Percentiles rank a stretch among this genome's conserved stretches.
Evolutionary conservation across 352 stramenopile species (phyloP).

Genomic region (Phytophthora tubulina): DNA sequence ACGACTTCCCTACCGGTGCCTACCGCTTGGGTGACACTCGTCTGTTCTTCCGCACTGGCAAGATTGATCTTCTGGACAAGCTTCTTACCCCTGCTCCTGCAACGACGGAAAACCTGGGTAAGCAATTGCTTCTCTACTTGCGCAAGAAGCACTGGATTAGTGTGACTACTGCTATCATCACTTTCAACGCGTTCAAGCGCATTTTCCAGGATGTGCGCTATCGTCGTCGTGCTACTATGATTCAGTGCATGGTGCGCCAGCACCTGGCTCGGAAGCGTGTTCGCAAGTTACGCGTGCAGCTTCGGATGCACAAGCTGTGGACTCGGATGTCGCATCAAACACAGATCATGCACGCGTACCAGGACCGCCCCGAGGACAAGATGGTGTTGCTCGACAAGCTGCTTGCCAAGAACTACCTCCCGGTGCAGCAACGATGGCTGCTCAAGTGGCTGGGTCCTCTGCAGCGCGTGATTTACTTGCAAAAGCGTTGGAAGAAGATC

Average conservation of each 20-base stretch:
- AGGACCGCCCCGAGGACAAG: conserved; percentile 85
- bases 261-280: conserved; percentile 78
- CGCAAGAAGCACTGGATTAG: conserved; percentile 86
- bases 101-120: conserved; percentile 40
- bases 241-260: conserved; percentile 86
- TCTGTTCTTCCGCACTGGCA: conserved; percentile 89
- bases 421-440: conserved; percentile 73
- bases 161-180: conserved; percentile 70
- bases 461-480: conserved; percentile 85
- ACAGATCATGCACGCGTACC: conserved; percentile 81
- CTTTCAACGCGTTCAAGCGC: conserved; percentile 76
- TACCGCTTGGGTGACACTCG: conserved; percentile 86
- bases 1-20: conserved; percentile 76
- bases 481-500: conserved; percentile 89
- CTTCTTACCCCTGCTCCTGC: conserved; percentile 64
- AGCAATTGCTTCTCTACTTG: conserved; percentile 69
- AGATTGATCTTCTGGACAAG: conserved; percentile 86
- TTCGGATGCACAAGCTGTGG: conserved; percentile 74
- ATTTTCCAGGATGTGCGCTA: conserved; percentile 80
- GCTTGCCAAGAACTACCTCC: conserved; percentile 72
- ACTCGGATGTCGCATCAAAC: conserved; percentile 70
- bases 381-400: conserved; percentile 85
- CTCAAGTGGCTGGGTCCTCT: conserved; percentile 88
- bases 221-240: conserved; percentile 71
- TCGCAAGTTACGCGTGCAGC: conserved; percentile 61